Conservation (phyloP, 2,329 filamentous ascomycete species). For the Curvularia sp. region DNA sequence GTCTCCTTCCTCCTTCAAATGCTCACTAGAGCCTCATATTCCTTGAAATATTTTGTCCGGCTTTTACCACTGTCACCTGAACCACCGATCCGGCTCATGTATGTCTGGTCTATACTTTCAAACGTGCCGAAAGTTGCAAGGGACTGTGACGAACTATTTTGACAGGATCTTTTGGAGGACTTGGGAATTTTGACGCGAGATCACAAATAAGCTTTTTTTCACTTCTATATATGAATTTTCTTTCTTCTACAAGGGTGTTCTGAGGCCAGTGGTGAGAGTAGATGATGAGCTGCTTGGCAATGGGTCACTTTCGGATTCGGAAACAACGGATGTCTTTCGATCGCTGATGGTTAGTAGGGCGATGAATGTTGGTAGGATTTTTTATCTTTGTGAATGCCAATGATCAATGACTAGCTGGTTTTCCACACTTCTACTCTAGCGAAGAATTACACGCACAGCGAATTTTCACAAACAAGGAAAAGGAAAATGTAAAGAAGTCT, state of each 20-base stretch:
- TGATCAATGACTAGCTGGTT: neutral
- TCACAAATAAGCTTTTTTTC: neutral
- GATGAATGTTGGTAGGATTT: neutral
- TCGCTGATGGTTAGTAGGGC: neutral
- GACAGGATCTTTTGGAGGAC: slow-evolving; percentile 29
- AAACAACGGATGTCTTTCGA: neutral
- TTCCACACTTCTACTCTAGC: neutral
- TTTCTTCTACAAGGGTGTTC: slow-evolving; percentile 8
- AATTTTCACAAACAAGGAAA: neutral
- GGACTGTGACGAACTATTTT: slow-evolving; percentile 26
- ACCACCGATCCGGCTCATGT: slow-evolving; percentile 2
- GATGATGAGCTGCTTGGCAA: neutral
- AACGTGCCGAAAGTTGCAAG: slow-evolving; percentile 16
- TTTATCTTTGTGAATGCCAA: neutral
- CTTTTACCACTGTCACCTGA: slow-evolving; percentile 8
- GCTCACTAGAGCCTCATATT: slow-evolving; percentile 11
- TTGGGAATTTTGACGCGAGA: slow-evolving; percentile 21
- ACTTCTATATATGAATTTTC: slow-evolving; percentile 22
- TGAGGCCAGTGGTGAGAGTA: neutral
- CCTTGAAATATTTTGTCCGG: slow-evolving; percentile 6
- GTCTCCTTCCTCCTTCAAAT: slow-evolving; percentile 1
- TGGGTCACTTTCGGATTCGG: slow-evolving; percentile 4
- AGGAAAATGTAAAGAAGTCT: neutral
- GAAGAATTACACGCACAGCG: no score
- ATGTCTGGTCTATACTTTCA: slow-evolving; percentile 35